A percentile compares a stretch with the other conserved stretches of the same genome.
Conservation (phyloP, 306 rosid species). For the Prinsepia uniflora region DNA sequence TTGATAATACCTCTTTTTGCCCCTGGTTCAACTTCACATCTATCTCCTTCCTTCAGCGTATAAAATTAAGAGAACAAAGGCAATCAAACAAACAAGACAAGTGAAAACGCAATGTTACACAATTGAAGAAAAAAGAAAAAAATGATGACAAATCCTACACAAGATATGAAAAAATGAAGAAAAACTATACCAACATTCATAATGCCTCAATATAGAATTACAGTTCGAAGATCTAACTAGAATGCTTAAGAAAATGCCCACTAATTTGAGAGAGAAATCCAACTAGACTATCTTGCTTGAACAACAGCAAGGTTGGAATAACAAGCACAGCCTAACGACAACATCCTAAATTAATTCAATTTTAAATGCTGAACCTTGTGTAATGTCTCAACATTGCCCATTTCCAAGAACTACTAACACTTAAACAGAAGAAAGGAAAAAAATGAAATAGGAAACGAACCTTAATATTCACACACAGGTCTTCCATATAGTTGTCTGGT, state of each 20-base stretch:
- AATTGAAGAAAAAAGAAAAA: neutral
- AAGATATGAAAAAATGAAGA: neutral
- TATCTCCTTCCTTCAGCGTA: slow-evolving; percentile 62
- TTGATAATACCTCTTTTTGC: slow-evolving; percentile 71
- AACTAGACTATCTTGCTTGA: neutral
- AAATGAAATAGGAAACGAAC: slow-evolving; percentile 28
- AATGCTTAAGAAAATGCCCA: neutral
- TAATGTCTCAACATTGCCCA: no score
- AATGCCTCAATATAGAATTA: neutral
- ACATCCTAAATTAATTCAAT: neutral
- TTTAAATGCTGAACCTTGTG: neutral
- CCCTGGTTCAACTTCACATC: slow-evolving; percentile 94
- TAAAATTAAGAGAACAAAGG: neutral
- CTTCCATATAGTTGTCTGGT: slow-evolving; percentile 52
- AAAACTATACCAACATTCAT: neutral
- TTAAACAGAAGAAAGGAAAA: neutral
- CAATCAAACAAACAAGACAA: neutral
- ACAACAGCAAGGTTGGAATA: neutral
- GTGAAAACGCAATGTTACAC: neutral
- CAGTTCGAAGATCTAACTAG: neutral
- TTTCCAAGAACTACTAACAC: no score
- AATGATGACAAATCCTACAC: neutral
- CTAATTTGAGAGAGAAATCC: neutral
- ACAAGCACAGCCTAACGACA: neutral
- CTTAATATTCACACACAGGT: slow-evolving; percentile 66